A percentile compares a stretch with the other conserved stretches of the same genome.
Conservation (phyloP, 805 yeast species). For the Sugiyamaella boreocaroliniensis region DNA sequence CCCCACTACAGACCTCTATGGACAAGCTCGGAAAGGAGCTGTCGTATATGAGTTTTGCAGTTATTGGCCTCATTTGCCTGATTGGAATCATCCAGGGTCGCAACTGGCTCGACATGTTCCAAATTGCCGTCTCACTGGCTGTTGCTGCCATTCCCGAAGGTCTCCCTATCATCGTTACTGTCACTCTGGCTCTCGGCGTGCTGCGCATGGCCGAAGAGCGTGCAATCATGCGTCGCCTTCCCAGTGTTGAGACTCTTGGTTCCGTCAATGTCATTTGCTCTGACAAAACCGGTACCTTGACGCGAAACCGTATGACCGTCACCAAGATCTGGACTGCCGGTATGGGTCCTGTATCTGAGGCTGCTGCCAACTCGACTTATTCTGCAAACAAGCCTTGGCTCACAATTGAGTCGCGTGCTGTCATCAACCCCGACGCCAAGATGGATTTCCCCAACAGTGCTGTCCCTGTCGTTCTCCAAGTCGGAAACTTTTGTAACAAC, state of each 20-base stretch:
- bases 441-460: conserved; percentile 16
- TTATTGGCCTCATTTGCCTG: conserved; percentile 86
- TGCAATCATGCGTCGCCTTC: conserved; percentile 90
- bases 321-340: conserved; percentile 76
- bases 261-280: conserved; percentile 90
- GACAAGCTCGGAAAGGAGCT: conserved; percentile 90
- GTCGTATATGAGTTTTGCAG: conserved; percentile 73
- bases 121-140: conserved; percentile 92
- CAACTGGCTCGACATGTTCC: conserved; percentile 96
- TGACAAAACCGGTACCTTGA: conserved; percentile 86
- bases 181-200: conserved; percentile 92
- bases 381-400: conserved; percentile 11
- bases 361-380: background rate
- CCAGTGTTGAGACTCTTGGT: conserved; percentile 92
- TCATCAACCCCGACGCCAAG: conserved; percentile 2
- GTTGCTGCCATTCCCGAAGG: conserved; percentile 99
- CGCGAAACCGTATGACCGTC: conserved; percentile 87
- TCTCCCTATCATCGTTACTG: conserved; percentile 95
- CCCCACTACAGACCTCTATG: conserved; percentile 94
- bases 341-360: conserved; percentile 19
- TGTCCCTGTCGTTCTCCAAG: conserved; percentile 19
- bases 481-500: conserved; percentile 33
- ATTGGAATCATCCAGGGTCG: conserved; percentile 90
- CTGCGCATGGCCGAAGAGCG: conserved; percentile 90
- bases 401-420: conserved; percentile 7